Conservation (phyloP, 179 eudicot genomes). For the Spinacia oleracea region DNA sequence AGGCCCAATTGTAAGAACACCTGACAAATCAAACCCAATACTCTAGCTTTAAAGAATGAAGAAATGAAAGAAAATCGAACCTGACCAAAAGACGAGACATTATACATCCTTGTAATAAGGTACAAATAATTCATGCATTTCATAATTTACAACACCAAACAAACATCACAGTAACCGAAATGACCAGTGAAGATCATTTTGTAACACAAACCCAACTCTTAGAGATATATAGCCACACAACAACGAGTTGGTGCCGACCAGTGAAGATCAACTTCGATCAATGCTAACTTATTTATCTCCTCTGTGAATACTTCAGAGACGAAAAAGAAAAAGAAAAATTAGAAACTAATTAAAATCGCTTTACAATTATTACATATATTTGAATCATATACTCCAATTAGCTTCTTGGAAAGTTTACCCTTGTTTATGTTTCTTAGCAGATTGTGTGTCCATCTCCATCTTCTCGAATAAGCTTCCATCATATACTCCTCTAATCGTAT, state of each 20-base stretch:
- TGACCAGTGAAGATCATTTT: no score
- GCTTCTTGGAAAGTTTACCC: conserved; percentile 17
- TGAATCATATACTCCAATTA: neutral
- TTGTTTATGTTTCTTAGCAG: conserved; percentile 34
- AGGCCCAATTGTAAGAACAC: no score
- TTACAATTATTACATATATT: neutral
- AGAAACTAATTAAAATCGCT: neutral
- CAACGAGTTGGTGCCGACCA: conserved; percentile 1
- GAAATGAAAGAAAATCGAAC: neutral
- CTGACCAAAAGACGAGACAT: neutral
- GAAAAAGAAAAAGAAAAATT: neutral
- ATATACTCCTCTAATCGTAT: conserved; percentile 50
- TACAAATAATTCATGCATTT: neutral
- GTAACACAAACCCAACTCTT: neutral
- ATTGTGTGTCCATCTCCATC: conserved; percentile 46
- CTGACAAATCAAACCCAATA: no score
- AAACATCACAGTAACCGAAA: neutral
- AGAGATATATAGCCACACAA: no score
- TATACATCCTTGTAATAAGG: neutral
- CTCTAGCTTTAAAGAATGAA: no score
- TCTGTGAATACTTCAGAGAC: neutral
- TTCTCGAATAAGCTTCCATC: conserved; percentile 73
- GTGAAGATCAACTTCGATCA: neutral
- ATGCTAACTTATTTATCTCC: conserved; percentile 11
- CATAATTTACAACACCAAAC: neutral